Conservation (phyloP, 2,329 filamentous ascomycete genomes). For the Spiromastix sp. region DNA sequence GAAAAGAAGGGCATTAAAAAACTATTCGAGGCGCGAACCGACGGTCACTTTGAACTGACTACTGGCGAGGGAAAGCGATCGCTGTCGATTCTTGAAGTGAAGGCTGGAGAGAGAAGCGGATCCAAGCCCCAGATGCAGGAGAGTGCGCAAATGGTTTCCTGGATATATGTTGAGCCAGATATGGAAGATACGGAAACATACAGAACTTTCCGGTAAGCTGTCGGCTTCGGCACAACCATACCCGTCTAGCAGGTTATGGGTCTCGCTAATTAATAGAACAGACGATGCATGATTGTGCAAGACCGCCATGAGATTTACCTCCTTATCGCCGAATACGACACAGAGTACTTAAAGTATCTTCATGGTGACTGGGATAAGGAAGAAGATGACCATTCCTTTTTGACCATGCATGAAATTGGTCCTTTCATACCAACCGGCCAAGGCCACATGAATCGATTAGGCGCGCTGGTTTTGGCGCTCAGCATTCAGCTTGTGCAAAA, state of each 20-base stretch:
- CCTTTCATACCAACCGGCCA: too few species aligned
- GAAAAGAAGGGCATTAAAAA: neutral
- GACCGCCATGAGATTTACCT: constrained; percentile 10
- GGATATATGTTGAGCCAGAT: constrained; percentile 10
- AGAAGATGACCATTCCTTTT: neutral
- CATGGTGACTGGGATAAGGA: neutral
- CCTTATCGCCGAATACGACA: constrained; percentile 8
- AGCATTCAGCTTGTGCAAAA: too few species aligned
- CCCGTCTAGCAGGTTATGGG: too few species aligned
- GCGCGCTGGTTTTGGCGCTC: too few species aligned
- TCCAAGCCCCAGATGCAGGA: constrained; percentile 7
- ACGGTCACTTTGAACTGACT: constrained; percentile 7
- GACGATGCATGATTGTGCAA: constrained; percentile 10
- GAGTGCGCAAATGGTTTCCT: constrained; percentile 11
- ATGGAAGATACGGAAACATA: too few species aligned
- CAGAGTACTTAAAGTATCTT: constrained; percentile 9
- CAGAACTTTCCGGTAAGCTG: constrained; percentile 3
- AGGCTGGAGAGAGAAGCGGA: constrained; percentile 2
- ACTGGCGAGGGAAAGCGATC: constrained; percentile 1
- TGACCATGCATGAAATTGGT: neutral
- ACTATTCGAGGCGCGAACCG: constrained; percentile 8
- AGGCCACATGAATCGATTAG: too few species aligned
- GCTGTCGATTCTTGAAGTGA: constrained; percentile 8
- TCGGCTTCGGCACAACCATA: too few species aligned
- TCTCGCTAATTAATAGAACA: too few species aligned